Evolutionary conservation across 2,329 filamentous ascomycete genomes (phyloP).

Genomic region (Phialocephala subalpina): DNA sequence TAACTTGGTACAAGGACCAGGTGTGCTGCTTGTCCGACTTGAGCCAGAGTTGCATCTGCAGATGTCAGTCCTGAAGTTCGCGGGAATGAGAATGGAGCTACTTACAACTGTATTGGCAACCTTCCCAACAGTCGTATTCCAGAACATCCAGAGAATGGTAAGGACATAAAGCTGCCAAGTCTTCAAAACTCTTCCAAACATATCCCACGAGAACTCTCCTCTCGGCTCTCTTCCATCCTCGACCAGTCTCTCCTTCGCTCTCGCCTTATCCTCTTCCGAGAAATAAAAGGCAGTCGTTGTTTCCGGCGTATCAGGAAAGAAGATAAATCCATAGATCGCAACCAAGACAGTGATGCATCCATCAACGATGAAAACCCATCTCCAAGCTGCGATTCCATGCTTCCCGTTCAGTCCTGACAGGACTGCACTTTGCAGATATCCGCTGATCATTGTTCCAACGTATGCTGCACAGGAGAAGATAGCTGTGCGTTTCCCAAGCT

Average conservation of each 20-base stretch:
- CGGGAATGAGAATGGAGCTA: not conserved
- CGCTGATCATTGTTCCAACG: conserved; percentile 50
- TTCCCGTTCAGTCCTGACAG: conserved; percentile 49
- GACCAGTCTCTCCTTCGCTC: conserved; percentile 51
- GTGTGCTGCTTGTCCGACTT: conserved; percentile 52
- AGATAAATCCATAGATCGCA: conserved; percentile 50
- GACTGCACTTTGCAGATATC: conserved; percentile 51
- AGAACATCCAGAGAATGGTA: conserved; percentile 55
- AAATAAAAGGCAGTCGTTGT: conserved; percentile 50
- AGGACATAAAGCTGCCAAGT: conserved; percentile 73
- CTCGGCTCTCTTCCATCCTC: conserved; percentile 49
- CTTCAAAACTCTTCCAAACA: conserved; percentile 60
- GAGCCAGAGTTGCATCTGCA: conserved; percentile 57
- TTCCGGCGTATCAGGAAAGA: conserved; percentile 50
- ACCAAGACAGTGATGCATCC: conserved; percentile 44
- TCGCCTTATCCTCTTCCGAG: conserved; percentile 43
- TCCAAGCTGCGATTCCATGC: conserved; percentile 48
- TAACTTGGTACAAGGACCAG: conserved; percentile 56
- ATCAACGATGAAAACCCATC: conserved; percentile 56
- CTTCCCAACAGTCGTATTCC: conserved; percentile 24
- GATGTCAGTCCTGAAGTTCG: not conserved
- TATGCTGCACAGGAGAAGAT: conserved; percentile 48
- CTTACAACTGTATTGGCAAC: conserved; percentile 54
- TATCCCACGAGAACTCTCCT: conserved; percentile 55
- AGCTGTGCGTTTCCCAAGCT: conserved; percentile 50